Evolutionary conservation across 257 asterid genomes (phyloP).

Genomic region (Verbena officinalis): DNA sequence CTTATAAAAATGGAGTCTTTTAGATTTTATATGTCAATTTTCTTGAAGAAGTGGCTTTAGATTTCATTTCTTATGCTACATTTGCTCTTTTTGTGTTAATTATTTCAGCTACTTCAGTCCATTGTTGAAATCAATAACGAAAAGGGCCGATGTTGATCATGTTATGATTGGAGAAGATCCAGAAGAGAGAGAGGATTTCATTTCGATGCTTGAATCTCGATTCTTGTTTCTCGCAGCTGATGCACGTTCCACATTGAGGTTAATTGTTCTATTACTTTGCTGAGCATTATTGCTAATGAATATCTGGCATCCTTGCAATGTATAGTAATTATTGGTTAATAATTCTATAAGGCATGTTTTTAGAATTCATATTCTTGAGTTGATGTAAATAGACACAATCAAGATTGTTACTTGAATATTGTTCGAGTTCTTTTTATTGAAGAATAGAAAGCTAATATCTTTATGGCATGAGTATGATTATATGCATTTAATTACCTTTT

Average conservation of each 20-base stretch:
- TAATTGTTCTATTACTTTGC: slow-evolving; percentile 25
- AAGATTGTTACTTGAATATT: background rate
- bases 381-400: background rate
- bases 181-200: slow-evolving; percentile 81
- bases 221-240: slow-evolving; percentile 96
- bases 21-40: background rate
- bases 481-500: background rate
- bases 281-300: background rate
- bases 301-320: no score
- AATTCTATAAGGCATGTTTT: background rate
- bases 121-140: slow-evolving; percentile 74
- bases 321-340: background rate
- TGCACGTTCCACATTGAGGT: slow-evolving; percentile 92
- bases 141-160: slow-evolving; percentile 62
- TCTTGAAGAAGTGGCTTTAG: slow-evolving; percentile 1
- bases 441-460: slow-evolving; percentile 12
- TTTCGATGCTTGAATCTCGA: slow-evolving; percentile 81
- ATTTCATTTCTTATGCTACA: background rate
- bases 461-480: background rate
- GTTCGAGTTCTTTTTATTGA: background rate
- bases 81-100: slow-evolving; percentile 2
- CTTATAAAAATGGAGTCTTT: background rate
- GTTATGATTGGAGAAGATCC: slow-evolving; percentile 77
- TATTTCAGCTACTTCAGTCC: slow-evolving; percentile 91
- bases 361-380: background rate